These are phyloP conservation scores for Neurospora cerealis DNA, from an alignment of 495 filamentous ascomycete species.

Conservation along the genomic window DNA sequence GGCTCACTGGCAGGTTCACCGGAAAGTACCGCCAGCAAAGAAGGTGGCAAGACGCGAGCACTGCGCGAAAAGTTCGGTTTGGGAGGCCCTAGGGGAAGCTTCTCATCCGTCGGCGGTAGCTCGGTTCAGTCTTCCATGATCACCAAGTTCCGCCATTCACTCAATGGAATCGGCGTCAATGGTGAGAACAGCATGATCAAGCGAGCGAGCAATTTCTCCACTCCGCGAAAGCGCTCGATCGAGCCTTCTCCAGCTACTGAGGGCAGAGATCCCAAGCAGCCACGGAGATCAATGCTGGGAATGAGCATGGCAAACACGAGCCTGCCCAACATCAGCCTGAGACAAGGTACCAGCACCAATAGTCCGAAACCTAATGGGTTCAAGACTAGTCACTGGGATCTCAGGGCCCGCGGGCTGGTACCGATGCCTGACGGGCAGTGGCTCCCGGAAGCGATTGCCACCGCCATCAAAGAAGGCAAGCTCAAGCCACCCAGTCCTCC, in stretches of 20 bases:
- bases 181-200: conserved; percentile 1
- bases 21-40: conserved; percentile 11
- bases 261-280: conserved; percentile 7
- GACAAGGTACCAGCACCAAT: neutral
- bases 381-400: conserved; percentile 28
- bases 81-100: conserved; percentile 13
- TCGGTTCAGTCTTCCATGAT: neutral
- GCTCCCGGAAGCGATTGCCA: conserved; percentile 31
- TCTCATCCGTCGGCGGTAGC: conserved; percentile 9
- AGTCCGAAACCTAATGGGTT: conserved; percentile 2
- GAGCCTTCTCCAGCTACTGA: conserved; percentile 11
- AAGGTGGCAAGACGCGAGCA: conserved; percentile 21
- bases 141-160: conserved; percentile 13
- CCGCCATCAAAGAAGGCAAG: conserved; percentile 20
- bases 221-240: conserved; percentile 10
- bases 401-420: conserved; percentile 31
- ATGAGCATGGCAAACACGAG: neutral
- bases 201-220: conserved; percentile 15
- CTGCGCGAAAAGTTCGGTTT: conserved; percentile 23
- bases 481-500: neutral
- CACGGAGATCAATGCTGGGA: conserved; percentile 1
- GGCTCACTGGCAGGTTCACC: neutral
- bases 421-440: conserved; percentile 34
- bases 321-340: neutral
- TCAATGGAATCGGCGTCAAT: neutral